Evolutionary conservation across 495 filamentous ascomycete genomes (phyloP), one percentile per base, ranked within the genome.

Genomic region (Penicillium verhagenii): DNA sequence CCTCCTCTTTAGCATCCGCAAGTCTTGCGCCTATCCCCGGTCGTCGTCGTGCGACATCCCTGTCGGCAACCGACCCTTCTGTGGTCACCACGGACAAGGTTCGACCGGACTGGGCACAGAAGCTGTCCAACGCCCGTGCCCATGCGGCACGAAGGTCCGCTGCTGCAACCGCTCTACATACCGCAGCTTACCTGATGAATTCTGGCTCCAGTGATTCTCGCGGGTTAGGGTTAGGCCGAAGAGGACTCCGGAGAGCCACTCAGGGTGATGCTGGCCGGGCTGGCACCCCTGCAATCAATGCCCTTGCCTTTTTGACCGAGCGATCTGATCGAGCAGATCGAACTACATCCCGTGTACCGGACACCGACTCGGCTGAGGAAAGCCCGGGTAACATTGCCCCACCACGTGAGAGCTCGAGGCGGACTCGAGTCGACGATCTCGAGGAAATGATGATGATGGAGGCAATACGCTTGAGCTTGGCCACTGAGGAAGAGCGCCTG

Each of bases 381-480:
- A 69, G 66, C 5, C 54, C 70, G 18, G 69, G 64, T 5, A 76
- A 76, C 51, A 46, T 81, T 18, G 72, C 75, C 16, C 73, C 81
- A 18, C 73, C 78, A 7, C 77, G 83, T n/a, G 73, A 72, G 16
- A 82, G 78, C 56, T 83, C 86, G 13, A 77, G 89, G 47, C 75
- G 86, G 46, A 84, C 65, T 48, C 78, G 91, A 42, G 79, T 94
- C 49, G 90, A 95, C 40, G 93, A 97, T 61, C 74, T 97, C 10
- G 94, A 98, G 65, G 93, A 96, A 44, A 90, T 97, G 78, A 98
- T 98, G 94, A 90, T 97, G 81, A 89, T 92, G 79, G 94, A 97
- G 66, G 94, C 94, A 2, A 93, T 98, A 49, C 78, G 94, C 26
- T 71, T 96, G 43, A 95, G 90, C 46, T 75, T 97, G 23, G 92